These are phyloP conservation scores for Aeschynomene evenia DNA, from an alignment of 306 rosid genomes.

Conservation along the genomic window DNA sequence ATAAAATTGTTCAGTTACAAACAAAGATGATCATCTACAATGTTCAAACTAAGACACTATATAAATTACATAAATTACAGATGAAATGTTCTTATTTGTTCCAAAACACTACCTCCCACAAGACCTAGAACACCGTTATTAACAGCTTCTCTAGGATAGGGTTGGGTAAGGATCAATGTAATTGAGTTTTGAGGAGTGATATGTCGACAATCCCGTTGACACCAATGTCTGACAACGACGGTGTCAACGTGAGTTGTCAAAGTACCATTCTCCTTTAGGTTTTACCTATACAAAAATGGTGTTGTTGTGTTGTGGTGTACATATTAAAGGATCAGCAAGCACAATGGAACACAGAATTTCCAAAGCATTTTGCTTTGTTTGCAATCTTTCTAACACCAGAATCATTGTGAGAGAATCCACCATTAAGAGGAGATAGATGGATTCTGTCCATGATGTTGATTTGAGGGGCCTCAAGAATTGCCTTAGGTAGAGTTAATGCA, in stretches of 20 bases:
- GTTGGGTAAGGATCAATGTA: slow-evolving; percentile 17
- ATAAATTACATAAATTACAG: slow-evolving; percentile 29
- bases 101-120: slow-evolving; percentile 1
- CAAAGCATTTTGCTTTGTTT: slow-evolving; percentile 64
- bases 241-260: no score
- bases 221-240: no score
- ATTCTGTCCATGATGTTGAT: slow-evolving; percentile 94
- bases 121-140: slow-evolving; percentile 22
- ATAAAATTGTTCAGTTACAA: slow-evolving; percentile 17
- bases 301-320: slow-evolving; percentile 14
- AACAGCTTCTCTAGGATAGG: slow-evolving; percentile 36
- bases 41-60: slow-evolving; percentile 18
- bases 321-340: slow-evolving; percentile 56
- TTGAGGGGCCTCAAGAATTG: slow-evolving; percentile 87
- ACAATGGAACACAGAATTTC: slow-evolving; percentile 79
- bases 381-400: slow-evolving; percentile 73
- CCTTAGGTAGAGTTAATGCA: slow-evolving; percentile 76
- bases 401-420: slow-evolving; percentile 57
- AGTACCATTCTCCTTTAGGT: no score
- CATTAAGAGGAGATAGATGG: slow-evolving; percentile 58
- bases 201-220: no score
- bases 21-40: neutral
- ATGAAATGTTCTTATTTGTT: slow-evolving; percentile 29
- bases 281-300: slow-evolving; percentile 40
- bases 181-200: no score